phyloP scores from a whole-genome alignment of 2,329 filamentous ascomycete genomes.

The Epichloe elymi region DNA sequence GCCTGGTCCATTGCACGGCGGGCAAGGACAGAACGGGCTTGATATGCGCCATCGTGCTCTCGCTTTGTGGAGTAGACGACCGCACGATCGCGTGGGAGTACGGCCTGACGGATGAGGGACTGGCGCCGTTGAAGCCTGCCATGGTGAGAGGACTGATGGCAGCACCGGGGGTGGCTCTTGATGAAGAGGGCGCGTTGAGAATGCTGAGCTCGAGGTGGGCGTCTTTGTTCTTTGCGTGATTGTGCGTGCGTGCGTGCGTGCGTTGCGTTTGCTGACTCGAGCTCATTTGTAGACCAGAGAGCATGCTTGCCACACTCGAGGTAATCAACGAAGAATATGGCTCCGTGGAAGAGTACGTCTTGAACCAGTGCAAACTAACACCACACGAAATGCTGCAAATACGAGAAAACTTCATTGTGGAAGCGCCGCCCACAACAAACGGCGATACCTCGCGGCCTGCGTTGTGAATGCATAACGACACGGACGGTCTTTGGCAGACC shows the following conservation, averaged over 20 bases:
- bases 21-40: slow-evolving; percentile 70
- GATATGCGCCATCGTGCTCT: slow-evolving; percentile 50
- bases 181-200: slow-evolving; percentile 29
- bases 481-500: not conserved
- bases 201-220: slow-evolving; percentile 32
- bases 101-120: slow-evolving; percentile 45
- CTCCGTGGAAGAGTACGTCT: slow-evolving; percentile 50
- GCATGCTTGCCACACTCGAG: slow-evolving; percentile 34
- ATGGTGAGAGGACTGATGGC: slow-evolving; percentile 37
- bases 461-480: not conserved
- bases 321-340: slow-evolving; percentile 49
- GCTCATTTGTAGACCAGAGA: slow-evolving; percentile 22
- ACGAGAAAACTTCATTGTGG: slow-evolving; percentile 33
- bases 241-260: too few species aligned
- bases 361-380: slow-evolving; percentile 42
- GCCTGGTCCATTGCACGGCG: slow-evolving; percentile 61
- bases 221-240: not conserved
- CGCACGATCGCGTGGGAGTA: slow-evolving; percentile 55
- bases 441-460: not conserved
- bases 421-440: slow-evolving; percentile 6
- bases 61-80: slow-evolving; percentile 48
- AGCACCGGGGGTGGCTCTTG: slow-evolving; percentile 34
- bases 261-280: too few species aligned
- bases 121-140: slow-evolving; percentile 37
- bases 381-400: slow-evolving; percentile 40